phyloP scores from a whole-genome alignment of 1,139 yeast genomes.

The Yamadazyma siamensis region DNA sequence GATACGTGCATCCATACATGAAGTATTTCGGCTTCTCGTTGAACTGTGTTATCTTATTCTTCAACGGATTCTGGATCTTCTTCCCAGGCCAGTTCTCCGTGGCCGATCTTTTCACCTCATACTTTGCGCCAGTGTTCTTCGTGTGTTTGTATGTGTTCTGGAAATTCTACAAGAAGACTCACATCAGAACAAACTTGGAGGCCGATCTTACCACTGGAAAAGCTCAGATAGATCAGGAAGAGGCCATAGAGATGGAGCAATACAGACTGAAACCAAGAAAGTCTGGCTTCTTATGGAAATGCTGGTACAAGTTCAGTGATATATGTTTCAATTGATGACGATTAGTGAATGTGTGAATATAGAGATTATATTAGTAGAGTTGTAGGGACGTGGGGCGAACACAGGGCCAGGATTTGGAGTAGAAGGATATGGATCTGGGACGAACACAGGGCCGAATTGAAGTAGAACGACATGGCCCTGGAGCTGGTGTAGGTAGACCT shows the following conservation, averaged over 20 bases:
- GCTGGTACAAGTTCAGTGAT: conserved; percentile 12
- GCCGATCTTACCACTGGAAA: conserved; percentile 39
- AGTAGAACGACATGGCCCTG: no score
- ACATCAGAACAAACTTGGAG: conserved; percentile 26
- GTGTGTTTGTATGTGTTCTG: conserved; percentile 26
- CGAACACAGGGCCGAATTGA: no score
- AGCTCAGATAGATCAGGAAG: conserved; percentile 33
- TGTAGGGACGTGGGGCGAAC: no score
- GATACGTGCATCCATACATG: conserved; percentile 28
- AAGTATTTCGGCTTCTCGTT: conserved; percentile 30
- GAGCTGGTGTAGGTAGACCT: no score
- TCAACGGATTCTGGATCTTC: conserved; percentile 42
- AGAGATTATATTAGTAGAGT: no score
- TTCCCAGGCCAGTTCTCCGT: conserved; percentile 37
- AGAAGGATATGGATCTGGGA: no score
- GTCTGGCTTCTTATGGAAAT: conserved; percentile 19
- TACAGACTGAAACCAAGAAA: conserved; percentile 17
- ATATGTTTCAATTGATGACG: conserved; percentile 13
- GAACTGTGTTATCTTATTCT: conserved; percentile 25
- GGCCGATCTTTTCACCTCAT: conserved; percentile 36
- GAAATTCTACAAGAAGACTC: conserved; percentile 34
- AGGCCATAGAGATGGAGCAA: conserved; percentile 21
- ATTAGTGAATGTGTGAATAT: no score
- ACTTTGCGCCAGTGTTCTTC: conserved; percentile 38
- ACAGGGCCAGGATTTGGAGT: no score